phyloP scores from a whole-genome alignment of 2,329 filamentous ascomycete genomes.

The Pseudogymnoascus sp. region DNA sequence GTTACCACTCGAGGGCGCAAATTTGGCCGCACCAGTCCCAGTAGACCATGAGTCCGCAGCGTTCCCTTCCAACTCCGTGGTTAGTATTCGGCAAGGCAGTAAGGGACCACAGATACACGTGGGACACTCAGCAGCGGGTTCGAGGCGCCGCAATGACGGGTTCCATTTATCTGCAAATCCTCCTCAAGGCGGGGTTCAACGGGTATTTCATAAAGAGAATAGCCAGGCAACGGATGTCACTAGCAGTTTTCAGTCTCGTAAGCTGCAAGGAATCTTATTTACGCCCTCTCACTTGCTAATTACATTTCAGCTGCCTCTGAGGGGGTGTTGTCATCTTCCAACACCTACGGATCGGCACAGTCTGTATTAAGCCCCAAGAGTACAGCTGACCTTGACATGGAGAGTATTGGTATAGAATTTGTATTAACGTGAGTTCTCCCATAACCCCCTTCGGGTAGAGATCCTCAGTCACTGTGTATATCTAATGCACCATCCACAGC shows the following conservation, averaged over 20 bases:
- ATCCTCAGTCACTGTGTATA: background rate
- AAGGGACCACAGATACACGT: background rate
- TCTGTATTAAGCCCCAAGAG: background rate
- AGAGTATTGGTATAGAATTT: background rate
- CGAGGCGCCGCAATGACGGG: background rate
- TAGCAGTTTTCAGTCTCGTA: background rate
- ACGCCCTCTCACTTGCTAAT: background rate
- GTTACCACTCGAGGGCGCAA: background rate
- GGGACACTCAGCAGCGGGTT: constrained; percentile 13
- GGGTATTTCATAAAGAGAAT: background rate
- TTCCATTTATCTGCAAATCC: background rate
- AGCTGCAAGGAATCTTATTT: background rate
- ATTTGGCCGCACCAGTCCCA: background rate
- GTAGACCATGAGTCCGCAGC: constrained; percentile 12
- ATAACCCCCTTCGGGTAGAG: background rate
- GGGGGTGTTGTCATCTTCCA: background rate
- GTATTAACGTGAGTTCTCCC: background rate
- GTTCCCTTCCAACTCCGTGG: background rate
- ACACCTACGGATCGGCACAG: background rate
- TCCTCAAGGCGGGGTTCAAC: background rate
- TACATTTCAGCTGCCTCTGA: background rate
- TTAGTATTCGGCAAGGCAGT: background rate
- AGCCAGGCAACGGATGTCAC: background rate
- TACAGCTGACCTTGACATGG: background rate
- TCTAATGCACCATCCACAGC: background rate